These are phyloP conservation scores for Citrus cavaleriei DNA, from an alignment of 345 rosid species.

Conservation along the genomic window DNA sequence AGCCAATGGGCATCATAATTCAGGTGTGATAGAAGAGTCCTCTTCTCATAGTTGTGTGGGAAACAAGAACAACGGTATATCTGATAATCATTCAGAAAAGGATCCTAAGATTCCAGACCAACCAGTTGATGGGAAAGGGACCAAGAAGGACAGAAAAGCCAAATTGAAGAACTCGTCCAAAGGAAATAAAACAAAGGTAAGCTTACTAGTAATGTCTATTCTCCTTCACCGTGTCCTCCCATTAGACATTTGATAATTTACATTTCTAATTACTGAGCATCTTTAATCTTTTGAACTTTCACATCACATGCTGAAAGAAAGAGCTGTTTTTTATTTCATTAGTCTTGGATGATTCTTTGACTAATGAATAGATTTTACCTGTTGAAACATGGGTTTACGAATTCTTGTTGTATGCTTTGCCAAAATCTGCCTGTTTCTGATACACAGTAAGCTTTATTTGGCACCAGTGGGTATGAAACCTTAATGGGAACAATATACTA, in stretches of 20 bases:
- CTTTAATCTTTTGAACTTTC: not conserved
- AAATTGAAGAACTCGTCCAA: slow-evolving; percentile 61
- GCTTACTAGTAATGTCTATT: not conserved
- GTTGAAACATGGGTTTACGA: not conserved
- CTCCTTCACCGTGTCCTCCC: not conserved
- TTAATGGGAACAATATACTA: not conserved
- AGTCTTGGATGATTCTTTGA: not conserved
- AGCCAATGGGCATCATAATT: slow-evolving; percentile 20
- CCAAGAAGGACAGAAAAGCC: slow-evolving; percentile 37
- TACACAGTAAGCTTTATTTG: not conserved
- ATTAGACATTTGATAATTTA: not conserved
- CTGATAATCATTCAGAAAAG: slow-evolving; percentile 29
- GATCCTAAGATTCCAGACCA: slow-evolving; percentile 23
- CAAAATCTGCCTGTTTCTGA: not conserved
- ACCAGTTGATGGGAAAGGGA: slow-evolving; percentile 31
- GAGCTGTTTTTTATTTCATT: not conserved
- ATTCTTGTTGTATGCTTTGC: not conserved
- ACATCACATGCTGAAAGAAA: not conserved
- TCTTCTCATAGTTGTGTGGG: slow-evolving; percentile 20
- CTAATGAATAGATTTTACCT: not conserved
- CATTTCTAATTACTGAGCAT: not conserved
- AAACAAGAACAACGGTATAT: slow-evolving; percentile 23
- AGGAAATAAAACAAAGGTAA: slow-evolving; percentile 84
- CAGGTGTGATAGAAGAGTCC: slow-evolving; percentile 26
- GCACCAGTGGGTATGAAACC: not conserved